Conservation (phyloP, 345 rosid genomes). For the Leavenworthia alabamica region DNA sequence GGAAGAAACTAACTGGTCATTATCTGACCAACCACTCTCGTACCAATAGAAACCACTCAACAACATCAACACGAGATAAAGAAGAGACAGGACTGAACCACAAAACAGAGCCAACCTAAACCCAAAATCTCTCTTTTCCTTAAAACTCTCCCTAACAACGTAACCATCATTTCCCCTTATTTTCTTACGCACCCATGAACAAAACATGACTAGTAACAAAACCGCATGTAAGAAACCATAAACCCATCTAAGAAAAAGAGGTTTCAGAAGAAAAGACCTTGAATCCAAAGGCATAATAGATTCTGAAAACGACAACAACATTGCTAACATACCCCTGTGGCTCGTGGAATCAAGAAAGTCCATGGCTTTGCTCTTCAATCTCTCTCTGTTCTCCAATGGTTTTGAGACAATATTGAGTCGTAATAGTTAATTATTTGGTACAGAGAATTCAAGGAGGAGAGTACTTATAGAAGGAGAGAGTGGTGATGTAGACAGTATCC, state of each 20-base stretch:
- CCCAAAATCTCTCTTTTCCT: slow-evolving; percentile 21
- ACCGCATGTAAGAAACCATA: slow-evolving; percentile 39
- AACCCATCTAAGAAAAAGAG: slow-evolving; percentile 42
- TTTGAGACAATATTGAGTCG: neutral
- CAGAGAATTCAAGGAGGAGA: neutral
- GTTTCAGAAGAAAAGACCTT: slow-evolving; percentile 36
- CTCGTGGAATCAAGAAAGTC: slow-evolving; percentile 25
- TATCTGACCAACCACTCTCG: slow-evolving; percentile 51
- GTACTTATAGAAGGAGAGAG: slow-evolving; percentile 5
- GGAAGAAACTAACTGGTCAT: slow-evolving; percentile 37
- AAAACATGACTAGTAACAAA: slow-evolving; percentile 41
- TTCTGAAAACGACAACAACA: slow-evolving; percentile 21
- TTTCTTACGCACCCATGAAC: slow-evolving; percentile 34
- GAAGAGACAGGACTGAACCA: slow-evolving; percentile 46
- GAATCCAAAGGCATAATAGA: slow-evolving; percentile 20
- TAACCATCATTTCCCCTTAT: slow-evolving; percentile 3
- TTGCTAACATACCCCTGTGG: slow-evolving; percentile 7
- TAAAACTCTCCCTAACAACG: slow-evolving; percentile 18
- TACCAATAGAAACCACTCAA: slow-evolving; percentile 63
- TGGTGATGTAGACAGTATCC: neutral
- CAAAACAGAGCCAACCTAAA: slow-evolving; percentile 42
- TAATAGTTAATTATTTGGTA: neutral
- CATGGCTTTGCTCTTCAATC: slow-evolving; percentile 28
- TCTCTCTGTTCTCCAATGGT: neutral
- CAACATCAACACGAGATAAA: slow-evolving; percentile 43